Evolutionary conservation across 106 monocot genomes (phyloP), one percentile per base, ranked within the genome.

Genomic region (Acorus calamus): DNA sequence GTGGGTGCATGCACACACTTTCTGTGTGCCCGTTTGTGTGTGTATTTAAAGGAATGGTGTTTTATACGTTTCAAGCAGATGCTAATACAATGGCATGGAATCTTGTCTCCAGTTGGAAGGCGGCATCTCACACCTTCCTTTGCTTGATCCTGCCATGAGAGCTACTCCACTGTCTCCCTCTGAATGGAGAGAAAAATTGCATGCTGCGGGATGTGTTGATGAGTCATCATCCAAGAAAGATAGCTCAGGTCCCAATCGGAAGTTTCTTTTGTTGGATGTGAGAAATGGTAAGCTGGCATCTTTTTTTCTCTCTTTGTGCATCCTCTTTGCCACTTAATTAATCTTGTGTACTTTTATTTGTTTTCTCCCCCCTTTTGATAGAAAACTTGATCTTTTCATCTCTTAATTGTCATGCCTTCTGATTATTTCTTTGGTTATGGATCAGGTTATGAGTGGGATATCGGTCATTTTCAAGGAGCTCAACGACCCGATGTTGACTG

Each of bases 401-500:
- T 9, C 10, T 49, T 2, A 46, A 9, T 11, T 65, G 51, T 42
- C 28, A 28, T 28, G 28, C 28, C 28, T 28, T 14, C 4, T 55
- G 42, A 14, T 65, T 53, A 7, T 41, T 3, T 57, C 14, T 46
- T 49, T n/a, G 57, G 8, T 57, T 11, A 5, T 12, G 13, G 57
- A 11, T 57, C 72, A 96, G 94, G 90, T 44, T 96, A 96, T 83
- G 94, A 96, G 63, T 96, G 94, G 94, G 96, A 91, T 70, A 60
- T 91, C 67, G 96, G 96, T 59, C 96, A 96, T 72, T 96, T 96
- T 73, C 75, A 83, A 79, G 91, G 90, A 79, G 96, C 90, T 69
- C 59, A 85, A 56, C 74, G 90, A 53, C 96, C 94, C 62, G 75
- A 81, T 68, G 96, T 96, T 63, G 85, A 96, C 46, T 76, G 83